Percentiles rank a stretch among this genome's conserved stretches.
These are phyloP conservation scores for Pseudogymnoascus sp. DNA, from an alignment of 2,329 filamentous ascomycete species.

Conservation along the genomic window DNA sequence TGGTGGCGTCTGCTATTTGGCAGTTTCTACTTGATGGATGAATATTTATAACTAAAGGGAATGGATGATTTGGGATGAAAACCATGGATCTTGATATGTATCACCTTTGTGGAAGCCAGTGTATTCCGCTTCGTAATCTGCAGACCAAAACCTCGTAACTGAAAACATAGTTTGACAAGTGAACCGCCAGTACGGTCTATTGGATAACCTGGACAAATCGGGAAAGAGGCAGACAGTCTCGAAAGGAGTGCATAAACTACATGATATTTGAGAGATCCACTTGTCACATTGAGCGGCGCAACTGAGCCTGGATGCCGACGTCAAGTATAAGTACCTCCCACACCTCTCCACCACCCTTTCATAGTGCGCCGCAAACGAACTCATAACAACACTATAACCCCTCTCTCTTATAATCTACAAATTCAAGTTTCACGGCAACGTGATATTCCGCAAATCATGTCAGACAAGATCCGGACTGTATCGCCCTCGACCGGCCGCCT, in stretches of 20 bases:
- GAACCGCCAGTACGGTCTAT: neutral
- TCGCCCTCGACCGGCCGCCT: constrained; percentile 84
- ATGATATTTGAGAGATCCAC: neutral
- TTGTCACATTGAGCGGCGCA: neutral
- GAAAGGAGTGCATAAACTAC: neutral
- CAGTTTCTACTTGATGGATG: neutral
- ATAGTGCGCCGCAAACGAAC: neutral
- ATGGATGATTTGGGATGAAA: neutral
- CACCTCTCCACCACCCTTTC: neutral
- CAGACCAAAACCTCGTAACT: neutral
- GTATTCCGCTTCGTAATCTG: neutral
- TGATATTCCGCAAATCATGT: neutral
- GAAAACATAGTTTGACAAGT: neutral
- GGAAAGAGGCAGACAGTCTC: neutral
- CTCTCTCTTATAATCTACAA: neutral
- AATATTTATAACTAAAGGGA: neutral
- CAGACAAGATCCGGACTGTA: constrained; percentile 49
- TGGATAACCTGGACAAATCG: neutral
- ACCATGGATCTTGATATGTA: neutral
- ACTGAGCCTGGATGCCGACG: neutral
- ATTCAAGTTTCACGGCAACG: neutral
- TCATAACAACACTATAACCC: neutral
- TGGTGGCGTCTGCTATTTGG: neutral
- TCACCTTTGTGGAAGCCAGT: neutral
- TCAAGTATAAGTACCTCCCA: neutral